Percentiles rank a stretch among this genome's conserved stretches.
Conservation (phyloP, 2,329 filamentous ascomycete genomes). For the Nannizziopsis arthrosporioides region DNA sequence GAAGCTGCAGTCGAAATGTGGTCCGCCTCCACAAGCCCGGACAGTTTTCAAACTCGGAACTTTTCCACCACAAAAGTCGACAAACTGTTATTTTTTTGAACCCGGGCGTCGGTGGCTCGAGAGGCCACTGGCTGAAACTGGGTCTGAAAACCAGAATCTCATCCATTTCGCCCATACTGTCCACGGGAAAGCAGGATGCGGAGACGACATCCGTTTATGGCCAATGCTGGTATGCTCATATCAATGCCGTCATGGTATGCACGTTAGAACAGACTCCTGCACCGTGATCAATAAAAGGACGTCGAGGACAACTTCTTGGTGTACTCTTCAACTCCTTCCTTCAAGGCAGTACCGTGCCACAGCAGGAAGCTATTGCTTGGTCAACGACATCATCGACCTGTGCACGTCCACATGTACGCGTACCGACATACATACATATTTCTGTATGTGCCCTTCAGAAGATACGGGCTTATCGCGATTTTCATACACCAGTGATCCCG, state of each 20-base stretch:
- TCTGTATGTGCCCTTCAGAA: background rate
- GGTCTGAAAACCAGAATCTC: too few relatives aligned
- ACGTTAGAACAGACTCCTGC: background rate
- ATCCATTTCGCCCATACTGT: too few relatives aligned
- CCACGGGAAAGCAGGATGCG: too few relatives aligned
- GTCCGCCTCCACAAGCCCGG: too few relatives aligned
- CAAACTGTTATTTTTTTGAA: too few relatives aligned
- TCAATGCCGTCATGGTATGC: conserved; percentile 9
- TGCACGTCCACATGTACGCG: conserved; percentile 1
- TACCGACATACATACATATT: background rate
- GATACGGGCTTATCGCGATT: too few relatives aligned
- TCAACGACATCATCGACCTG: background rate
- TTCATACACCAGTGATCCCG: too few relatives aligned
- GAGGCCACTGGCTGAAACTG: too few relatives aligned
- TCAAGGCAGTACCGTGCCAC: background rate
- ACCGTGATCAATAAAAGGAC: conserved; percentile 3
- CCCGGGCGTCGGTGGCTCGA: too few relatives aligned
- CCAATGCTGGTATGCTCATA: background rate
- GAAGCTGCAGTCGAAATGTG: too few relatives aligned
- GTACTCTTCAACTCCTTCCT: conserved; percentile 2
- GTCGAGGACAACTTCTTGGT: background rate
- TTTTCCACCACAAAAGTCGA: too few relatives aligned
- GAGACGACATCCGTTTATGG: background rate
- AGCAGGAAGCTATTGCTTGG: background rate
- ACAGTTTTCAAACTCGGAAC: too few relatives aligned